Percentiles rank a stretch among this genome's conserved stretches.
phyloP scores from a whole-genome alignment of 164 flowering plant genomes.

The Hamamelis virginiana region DNA sequence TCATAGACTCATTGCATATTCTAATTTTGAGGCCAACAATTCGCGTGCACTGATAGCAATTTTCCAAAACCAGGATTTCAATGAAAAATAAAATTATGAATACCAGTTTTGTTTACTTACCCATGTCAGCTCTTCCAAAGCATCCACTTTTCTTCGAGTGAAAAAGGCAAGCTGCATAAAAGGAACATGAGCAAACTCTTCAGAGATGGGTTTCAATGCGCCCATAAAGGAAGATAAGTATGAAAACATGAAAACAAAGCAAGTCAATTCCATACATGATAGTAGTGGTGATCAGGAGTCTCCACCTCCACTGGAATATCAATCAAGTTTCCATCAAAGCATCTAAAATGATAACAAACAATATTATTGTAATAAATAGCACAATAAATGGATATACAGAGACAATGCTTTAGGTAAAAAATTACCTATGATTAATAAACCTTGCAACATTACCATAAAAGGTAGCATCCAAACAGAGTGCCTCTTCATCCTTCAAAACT shows the following conservation, averaged over 20 bases:
- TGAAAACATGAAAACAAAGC: neutral
- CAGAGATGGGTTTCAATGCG: neutral
- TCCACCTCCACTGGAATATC: conserved; percentile 64
- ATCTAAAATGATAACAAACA: conserved; percentile 30
- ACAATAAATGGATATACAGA: neutral
- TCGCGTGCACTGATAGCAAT: no score
- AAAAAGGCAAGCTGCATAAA: conserved; percentile 57
- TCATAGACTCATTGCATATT: no score
- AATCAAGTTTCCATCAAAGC: conserved; percentile 49
- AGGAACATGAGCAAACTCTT: neutral
- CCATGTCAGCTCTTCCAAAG: conserved; percentile 58
- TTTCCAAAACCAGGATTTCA: no score
- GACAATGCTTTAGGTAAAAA: neutral
- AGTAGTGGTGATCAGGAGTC: conserved; percentile 57
- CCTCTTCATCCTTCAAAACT: conserved; percentile 54
- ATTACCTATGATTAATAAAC: conserved; percentile 61
- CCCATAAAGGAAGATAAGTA: neutral
- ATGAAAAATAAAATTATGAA: neutral
- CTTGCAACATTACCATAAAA: conserved; percentile 61
- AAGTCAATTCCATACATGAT: conserved; percentile 39
- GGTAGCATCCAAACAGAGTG: conserved; percentile 73
- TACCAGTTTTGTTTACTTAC: conserved; percentile 23
- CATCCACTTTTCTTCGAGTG: conserved; percentile 46
- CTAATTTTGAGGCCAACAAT: neutral
- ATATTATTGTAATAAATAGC: neutral